These are phyloP conservation scores for Remersonia thermophila DNA, from an alignment of 2,329 filamentous ascomycete genomes.

Conservation along the genomic window DNA sequence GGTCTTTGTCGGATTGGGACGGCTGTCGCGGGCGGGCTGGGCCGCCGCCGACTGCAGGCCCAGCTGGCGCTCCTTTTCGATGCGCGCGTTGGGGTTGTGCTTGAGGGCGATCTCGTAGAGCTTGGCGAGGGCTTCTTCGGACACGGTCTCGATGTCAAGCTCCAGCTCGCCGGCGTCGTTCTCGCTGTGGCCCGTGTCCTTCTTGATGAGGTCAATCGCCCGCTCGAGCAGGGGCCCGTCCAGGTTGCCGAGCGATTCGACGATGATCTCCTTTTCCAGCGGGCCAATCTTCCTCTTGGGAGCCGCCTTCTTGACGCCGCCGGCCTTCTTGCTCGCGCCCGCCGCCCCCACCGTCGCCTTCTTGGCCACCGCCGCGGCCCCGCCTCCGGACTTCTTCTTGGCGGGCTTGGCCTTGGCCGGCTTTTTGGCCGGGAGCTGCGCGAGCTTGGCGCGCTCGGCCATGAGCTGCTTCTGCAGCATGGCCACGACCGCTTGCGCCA, in stretches of 20 bases:
- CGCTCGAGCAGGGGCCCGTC: constrained; percentile 65
- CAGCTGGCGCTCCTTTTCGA: constrained; percentile 22
- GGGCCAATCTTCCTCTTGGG: constrained; percentile 53
- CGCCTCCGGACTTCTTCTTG: constrained; percentile 24
- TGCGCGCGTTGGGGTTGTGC: constrained; percentile 26
- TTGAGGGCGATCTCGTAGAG: constrained; percentile 34
- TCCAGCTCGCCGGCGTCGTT: constrained; percentile 48
- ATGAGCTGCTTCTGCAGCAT: constrained; percentile 61
- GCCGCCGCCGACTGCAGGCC: constrained; percentile 12
- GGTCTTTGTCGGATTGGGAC: constrained; percentile 32
- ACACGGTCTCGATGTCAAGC: constrained; percentile 46
- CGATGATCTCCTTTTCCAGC: constrained; percentile 84
- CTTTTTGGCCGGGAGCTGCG: constrained; percentile 35
- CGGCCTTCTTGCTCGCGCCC: constrained; percentile 25
- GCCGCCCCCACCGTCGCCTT: constrained; percentile 17
- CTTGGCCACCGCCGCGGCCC: constrained; percentile 13
- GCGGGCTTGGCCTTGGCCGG: constrained; percentile 33
- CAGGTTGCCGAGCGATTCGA: constrained; percentile 69
- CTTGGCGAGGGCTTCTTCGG: constrained; percentile 41
- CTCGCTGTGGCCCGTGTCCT: constrained; percentile 60
- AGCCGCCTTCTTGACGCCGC: constrained; percentile 31
- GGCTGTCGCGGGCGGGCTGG: constrained; percentile 10
- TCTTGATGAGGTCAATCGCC: constrained; percentile 82
- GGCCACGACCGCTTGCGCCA: constrained; percentile 49
- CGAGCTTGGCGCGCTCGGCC: constrained; percentile 54